phyloP scores from a whole-genome alignment of 768 basidiomycete genomes.

The Leccinum aurantiacum region DNA sequence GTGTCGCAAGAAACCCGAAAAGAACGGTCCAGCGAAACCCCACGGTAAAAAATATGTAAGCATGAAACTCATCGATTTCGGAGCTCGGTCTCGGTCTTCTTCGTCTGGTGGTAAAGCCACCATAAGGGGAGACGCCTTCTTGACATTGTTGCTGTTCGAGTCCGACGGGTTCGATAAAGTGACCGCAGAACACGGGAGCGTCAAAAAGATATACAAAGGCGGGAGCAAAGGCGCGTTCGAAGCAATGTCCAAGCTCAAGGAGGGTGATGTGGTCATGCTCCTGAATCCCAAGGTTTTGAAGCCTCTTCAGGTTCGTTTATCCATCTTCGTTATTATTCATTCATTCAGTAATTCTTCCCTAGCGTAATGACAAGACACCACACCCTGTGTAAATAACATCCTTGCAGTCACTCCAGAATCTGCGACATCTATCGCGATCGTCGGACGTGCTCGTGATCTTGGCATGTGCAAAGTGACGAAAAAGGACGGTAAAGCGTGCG shows the following conservation, averaged over 20 bases:
- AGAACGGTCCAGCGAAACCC: constrained; percentile 33
- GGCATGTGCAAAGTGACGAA: constrained; percentile 80
- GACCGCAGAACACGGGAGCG: constrained; percentile 48
- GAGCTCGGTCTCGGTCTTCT: constrained; percentile 56
- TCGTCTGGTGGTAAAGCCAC: constrained; percentile 54
- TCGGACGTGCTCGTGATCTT: constrained; percentile 85
- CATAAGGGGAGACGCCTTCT: constrained; percentile 77
- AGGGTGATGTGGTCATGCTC: constrained; percentile 88
- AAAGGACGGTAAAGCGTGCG: constrained; percentile 78
- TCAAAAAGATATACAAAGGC: constrained; percentile 73
- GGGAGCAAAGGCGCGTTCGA: constrained; percentile 95
- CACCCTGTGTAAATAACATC: constrained; percentile 77
- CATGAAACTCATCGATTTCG: constrained; percentile 82
- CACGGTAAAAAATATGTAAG: constrained; percentile 81
- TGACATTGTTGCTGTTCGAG: constrained; percentile 87
- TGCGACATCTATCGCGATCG: constrained; percentile 73
- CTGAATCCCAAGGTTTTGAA: constrained; percentile 86
- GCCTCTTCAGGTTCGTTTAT: constrained; percentile 71
- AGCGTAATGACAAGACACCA: constrained; percentile 47
- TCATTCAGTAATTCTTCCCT: neutral
- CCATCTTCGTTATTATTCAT: neutral
- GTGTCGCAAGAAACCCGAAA: constrained; percentile 17
- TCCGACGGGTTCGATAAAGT: constrained; percentile 68
- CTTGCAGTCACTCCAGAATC: constrained; percentile 87
- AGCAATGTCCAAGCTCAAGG: constrained; percentile 75